Conservation (phyloP, 805 yeast species). For the Grigorovia transvaalensis region DNA sequence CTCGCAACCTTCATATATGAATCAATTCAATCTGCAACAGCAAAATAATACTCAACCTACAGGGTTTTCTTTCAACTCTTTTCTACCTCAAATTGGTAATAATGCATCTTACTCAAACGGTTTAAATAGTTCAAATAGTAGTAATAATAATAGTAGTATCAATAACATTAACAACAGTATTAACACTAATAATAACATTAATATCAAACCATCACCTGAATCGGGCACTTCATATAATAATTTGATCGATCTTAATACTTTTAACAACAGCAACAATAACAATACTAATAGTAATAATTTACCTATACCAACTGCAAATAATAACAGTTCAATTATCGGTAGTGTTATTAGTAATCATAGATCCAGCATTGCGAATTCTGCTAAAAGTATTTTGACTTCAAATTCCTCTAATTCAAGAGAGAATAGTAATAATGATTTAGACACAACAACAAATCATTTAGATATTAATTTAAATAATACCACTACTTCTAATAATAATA, state of each 20-base stretch:
- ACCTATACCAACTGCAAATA: background rate
- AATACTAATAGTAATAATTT: background rate
- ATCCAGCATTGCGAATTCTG: background rate
- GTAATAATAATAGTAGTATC: background rate
- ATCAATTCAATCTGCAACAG: background rate
- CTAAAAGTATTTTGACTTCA: background rate
- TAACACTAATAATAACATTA: background rate
- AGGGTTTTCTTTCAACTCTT: background rate
- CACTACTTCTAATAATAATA: background rate
- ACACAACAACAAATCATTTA: background rate
- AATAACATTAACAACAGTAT: background rate
- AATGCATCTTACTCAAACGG: background rate
- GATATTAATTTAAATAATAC: background rate
- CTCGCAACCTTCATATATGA: background rate
- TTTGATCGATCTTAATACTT: background rate
- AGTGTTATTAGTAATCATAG: background rate
- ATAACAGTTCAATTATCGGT: background rate
- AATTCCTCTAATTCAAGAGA: background rate
- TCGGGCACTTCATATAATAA: background rate
- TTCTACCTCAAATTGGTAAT: background rate
- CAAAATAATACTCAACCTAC: background rate
- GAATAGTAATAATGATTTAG: background rate
- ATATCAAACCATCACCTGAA: background rate
- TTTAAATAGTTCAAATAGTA: background rate
- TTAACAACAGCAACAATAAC: background rate